Conservation (phyloP, 345 rosid genomes). For the Brassica nigra region DNA sequence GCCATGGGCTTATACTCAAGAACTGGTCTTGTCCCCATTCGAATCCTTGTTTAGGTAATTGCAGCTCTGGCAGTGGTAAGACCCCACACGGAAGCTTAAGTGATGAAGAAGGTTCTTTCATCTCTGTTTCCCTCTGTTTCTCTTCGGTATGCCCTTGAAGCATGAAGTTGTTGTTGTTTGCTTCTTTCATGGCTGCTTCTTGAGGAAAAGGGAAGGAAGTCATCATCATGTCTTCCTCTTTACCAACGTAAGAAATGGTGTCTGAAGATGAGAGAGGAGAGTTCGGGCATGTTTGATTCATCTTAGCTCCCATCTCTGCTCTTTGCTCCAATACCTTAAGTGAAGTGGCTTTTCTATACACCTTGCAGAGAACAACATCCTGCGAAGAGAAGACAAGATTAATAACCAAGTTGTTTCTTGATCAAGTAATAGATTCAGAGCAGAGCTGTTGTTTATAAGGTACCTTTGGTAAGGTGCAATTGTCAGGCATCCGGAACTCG, state of each 20-base stretch:
- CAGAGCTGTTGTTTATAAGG: neutral
- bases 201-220: slow-evolving; percentile 23
- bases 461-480: slow-evolving; percentile 67
- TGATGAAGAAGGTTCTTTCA: slow-evolving; percentile 35
- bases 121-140: slow-evolving; percentile 18
- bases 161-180: slow-evolving; percentile 6
- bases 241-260: slow-evolving; percentile 43
- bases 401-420: slow-evolving; percentile 7
- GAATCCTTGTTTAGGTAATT: slow-evolving; percentile 54
- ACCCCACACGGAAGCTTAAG: slow-evolving; percentile 55
- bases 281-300: slow-evolving; percentile 44
- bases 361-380: slow-evolving; percentile 90
- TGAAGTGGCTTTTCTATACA: slow-evolving; percentile 89
- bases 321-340: slow-evolving; percentile 83
- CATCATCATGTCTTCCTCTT: slow-evolving; percentile 45
- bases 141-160: slow-evolving; percentile 19
- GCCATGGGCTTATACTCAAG: slow-evolving; percentile 83
- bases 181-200: slow-evolving; percentile 48
- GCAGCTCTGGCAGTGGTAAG: slow-evolving; percentile 65
- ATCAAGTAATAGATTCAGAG: neutral
- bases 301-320: slow-evolving; percentile 64
- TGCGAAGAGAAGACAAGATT: slow-evolving; percentile 37
- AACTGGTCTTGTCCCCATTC: slow-evolving; percentile 79
- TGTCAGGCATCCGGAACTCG: slow-evolving; percentile 91
- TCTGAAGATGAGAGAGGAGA: slow-evolving; percentile 53